A percentile compares a stretch with the other conserved stretches of the same genome.
Evolutionary conservation across 352 stramenopile species (phyloP).

Genomic region (Globisporangium nagaii): DNA sequence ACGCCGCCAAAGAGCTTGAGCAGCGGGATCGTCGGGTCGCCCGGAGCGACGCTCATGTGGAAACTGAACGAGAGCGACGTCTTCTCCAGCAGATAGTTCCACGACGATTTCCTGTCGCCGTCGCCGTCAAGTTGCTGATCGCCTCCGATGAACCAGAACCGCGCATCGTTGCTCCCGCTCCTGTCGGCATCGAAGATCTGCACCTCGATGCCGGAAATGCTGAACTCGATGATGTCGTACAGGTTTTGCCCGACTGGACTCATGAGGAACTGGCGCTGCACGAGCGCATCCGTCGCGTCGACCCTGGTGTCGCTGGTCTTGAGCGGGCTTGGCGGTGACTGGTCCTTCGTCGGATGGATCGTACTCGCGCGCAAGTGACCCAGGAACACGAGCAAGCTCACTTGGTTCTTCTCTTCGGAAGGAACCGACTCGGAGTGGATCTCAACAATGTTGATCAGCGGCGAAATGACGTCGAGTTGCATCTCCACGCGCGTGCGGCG

Average conservation of each 20-base stretch:
- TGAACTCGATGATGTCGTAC: constrained; percentile 79
- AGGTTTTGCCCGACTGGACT: constrained; percentile 32
- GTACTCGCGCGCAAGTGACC: constrained; percentile 69
- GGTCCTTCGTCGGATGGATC: constrained; percentile 23
- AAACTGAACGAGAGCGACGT: constrained; percentile 69
- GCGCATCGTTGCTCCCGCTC: constrained; percentile 3
- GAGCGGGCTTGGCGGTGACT: constrained; percentile 8
- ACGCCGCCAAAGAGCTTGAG: constrained; percentile 72
- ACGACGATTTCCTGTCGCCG: constrained; percentile 24
- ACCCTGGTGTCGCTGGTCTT: neutral
- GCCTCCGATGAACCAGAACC: constrained; percentile 10
- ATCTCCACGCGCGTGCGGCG: constrained; percentile 69
- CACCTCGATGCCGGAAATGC: constrained; percentile 73
- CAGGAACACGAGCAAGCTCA: constrained; percentile 65
- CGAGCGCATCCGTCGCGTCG: neutral
- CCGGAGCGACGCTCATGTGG: constrained; percentile 68
- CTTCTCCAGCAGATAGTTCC: constrained; percentile 69
- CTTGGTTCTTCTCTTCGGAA: constrained; percentile 24
- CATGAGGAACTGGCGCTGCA: constrained; percentile 9
- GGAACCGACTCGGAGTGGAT: constrained; percentile 22
- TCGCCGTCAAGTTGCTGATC: neutral
- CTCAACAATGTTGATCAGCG: constrained; percentile 68
- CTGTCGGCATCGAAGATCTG: constrained; percentile 35
- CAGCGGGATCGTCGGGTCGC: constrained; percentile 73
- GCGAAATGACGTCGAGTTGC: constrained; percentile 74